Base-by-base conservation (phyloP, 2,329 filamentous ascomycete genomes). In the Epichloe amarillans region DNA sequence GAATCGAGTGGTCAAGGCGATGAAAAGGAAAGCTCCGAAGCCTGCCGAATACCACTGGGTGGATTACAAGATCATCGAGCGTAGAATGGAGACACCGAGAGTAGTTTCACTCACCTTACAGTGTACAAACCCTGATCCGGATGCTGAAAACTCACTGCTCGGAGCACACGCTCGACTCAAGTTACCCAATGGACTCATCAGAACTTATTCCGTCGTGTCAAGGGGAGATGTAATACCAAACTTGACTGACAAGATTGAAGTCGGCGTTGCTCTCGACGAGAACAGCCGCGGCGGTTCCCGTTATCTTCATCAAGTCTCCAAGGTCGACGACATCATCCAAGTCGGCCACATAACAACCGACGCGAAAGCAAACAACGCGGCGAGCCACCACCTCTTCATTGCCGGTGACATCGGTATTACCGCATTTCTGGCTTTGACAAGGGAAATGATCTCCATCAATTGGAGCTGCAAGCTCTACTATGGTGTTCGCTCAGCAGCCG, bases 381-480 rank as follows among this genome's bases (percentile, higher is more conserved):
- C 76, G 7, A 78, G 76, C 55, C 70, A 76, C 47, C 80, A 84
- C 55, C 68, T 84, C 39, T 78, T 84, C 57, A 74, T 86, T 33
- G 79, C 73, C 0, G 82, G 77, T 10, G 82, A 82, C 0, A 79
- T 85, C 33, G 82, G 82, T 0, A 75, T 85, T 54, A 85, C 82
- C 2, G 82, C 82, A 0, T 84, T 84, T 55, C 58, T 85, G 8
- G 58, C 67, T 1, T 65, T 79, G 23, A 59, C 78, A 3, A 64
- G 73, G 46, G 49, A 33, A 1, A 71, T 71, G 53, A 60, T 64
- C 15, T 35, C 57, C 4, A 73, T 75, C 52, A 69, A 79, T 57
- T 74, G 65, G 60, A 71, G 72, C 51, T 73, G 71, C 38, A 66
- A 69, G 21, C 62, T 84, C 40, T 80, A 84, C 63, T 83, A 80